Evolutionary conservation across 768 basidiomycete species (phyloP), one percentile per base, ranked within the genome.

Genomic region (Boletellus sp.): DNA sequence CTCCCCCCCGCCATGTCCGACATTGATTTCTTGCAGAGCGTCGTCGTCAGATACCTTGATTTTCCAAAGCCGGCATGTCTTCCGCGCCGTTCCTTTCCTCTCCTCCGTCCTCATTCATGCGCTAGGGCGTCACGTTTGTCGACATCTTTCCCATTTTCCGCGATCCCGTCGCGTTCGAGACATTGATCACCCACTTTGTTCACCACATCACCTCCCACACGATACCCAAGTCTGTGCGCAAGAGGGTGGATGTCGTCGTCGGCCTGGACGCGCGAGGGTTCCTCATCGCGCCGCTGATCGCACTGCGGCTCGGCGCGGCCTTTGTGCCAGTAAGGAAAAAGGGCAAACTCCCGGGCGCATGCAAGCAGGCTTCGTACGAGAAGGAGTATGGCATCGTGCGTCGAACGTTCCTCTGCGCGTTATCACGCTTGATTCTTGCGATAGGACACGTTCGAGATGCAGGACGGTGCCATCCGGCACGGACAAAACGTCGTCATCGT

Each of bases 391-490:
- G 94, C 39, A 62, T 69, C n/a, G 91, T 92, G 57, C 64, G 84
- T 70, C 5, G 42, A 4, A 33, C 17, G 40, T 34, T 50, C 45
- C 7, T 44, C 26, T 34, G 19, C 31, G 20, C 37, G 15, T n/a
- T 39, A 35, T 13, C 48, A 16, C 47, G n/a, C 13, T 32, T 53
- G 17, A 61, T 39, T 44, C 10, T 11, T 15, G 50, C 20, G 13
- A n/a, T 51, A 94, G 91, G 95, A 98, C 63, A 74, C 79, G n/a
- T 96, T 98, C 60, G 93, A 98, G 70, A 94, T 98, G 81, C 96
- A 98, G 70, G 77, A 80, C 17, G 90, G 85, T 45, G 84, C 87
- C 10, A 90, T 99, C 63, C 70, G 79, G 57, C 78, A 84, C 5
- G 92, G 93, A 24, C 85, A 94, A 65, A 87, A 74, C 52, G 91